Evolutionary conservation across 306 rosid genomes (phyloP).

Genomic region (Pterocarpus santalinus): DNA sequence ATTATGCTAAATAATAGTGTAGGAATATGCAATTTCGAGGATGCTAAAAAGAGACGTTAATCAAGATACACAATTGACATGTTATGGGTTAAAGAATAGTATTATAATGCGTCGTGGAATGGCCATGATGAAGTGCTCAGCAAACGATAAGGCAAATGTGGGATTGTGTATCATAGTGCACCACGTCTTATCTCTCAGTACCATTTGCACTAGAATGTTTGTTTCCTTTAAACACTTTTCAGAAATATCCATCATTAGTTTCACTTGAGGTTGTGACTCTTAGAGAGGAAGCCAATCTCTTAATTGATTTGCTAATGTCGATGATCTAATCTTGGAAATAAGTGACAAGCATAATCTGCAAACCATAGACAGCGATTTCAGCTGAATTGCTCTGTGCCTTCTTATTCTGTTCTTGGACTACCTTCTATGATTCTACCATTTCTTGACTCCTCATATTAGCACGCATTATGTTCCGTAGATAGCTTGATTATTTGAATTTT

Average conservation of each 20-base stretch:
- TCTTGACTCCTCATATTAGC: background rate
- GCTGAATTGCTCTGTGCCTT: background rate
- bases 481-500: background rate
- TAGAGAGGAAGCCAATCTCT: background rate
- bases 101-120: conserved; percentile 35
- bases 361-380: background rate
- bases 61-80: conserved; percentile 10
- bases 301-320: background rate
- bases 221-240: background rate
- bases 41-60: conserved; percentile 14
- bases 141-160: conserved; percentile 30
- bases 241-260: background rate
- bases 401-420: too few species aligned
- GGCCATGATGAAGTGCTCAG: conserved; percentile 36
- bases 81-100: conserved; percentile 46
- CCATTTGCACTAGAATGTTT: background rate
- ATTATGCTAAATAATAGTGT: conserved; percentile 21
- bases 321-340: conserved; percentile 17
- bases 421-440: background rate
- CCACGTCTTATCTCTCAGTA: background rate
- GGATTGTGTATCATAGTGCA: conserved; percentile 37
- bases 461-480: background rate
- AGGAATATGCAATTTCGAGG: conserved; percentile 30
- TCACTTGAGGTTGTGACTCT: background rate
- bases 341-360: too few species aligned